Evolutionary conservation across 2,329 filamentous ascomycete genomes (phyloP), one percentile per base, ranked within the genome.

Genomic region (Fusarium sulawesiense): DNA sequence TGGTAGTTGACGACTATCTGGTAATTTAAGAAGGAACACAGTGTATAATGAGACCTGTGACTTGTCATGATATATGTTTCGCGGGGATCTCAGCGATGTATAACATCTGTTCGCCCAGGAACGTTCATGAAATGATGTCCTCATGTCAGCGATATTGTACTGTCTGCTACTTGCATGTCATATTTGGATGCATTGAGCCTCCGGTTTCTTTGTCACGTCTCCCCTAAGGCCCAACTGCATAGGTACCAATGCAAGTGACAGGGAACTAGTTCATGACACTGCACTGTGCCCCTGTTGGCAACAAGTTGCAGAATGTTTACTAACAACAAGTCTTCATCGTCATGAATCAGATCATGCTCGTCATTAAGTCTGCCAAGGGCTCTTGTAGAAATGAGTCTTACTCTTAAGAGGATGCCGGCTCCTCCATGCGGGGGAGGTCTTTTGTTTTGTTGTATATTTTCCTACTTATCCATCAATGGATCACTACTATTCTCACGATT

Each of bases 301-400:
- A 47, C 53, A 46, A 47, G 47, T 30, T 30, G 12, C n/a, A 34
- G 29, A 18, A 16, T 46, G 7, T 21, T 25, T 49, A 42, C 29
- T 23, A 27, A 37, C 34, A 56, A 64, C 60, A 51, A 47, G 27
- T 51, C 41, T 51, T 32, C 37, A 41, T 47, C 44, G 48, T 58
- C 58, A 70, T 70, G 61, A 70, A 45, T 55, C 45, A 50, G 41
- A 62, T 64, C 32, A 57, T 60, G 45, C 40, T 64, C 64, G 60
- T 63, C 59, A 71, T 60, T 55, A 55, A 55, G 16, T 54, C 18
- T 32, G 29, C 27, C 23, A 30, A 49, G 14, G 37, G 44, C 18
- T 8, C 23, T 21, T 30, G 11, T 37, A 27, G 29, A 32, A 46
- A 29, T 16, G 34, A 23, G n/a, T 20, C 32, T 45, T 1, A n/a